Base-by-base conservation (phyloP, 2,329 filamentous ascomycete species). In the Pseudogymnoascus sp. region DNA sequence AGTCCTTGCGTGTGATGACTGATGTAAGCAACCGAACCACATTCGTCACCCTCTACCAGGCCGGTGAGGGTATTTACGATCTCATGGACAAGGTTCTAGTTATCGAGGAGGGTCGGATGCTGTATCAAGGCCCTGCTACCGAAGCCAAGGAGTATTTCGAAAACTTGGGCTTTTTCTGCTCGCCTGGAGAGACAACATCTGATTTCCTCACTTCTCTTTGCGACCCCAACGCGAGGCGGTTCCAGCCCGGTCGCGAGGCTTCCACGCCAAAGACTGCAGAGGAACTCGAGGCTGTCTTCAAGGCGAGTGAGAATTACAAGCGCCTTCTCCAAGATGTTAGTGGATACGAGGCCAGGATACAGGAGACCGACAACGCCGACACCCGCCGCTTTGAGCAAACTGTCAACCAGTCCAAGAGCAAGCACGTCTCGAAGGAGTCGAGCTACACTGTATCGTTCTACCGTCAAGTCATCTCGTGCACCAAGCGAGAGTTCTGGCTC, bases 71-170 rank as follows among this genome's bases (percentile, higher is more conserved):
- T 22, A 88, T 89, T 62, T 88, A 87, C 69, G 76, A 87, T 22
- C 77, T 85, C 0, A 88, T 89, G 68, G 85, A 89, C 69, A 89
- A 89, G 68, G 85, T 88, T 0, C 75, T 89, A 0, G 80, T 89
- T 8, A 77, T 89, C 2, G 85, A 89, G 54, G 79, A 83, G 62
- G 86, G 86, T 54, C 82, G 84, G 63, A 72, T 89, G 66, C 78
- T 88, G 50, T 89, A 80, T 73, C 88, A 86, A 64, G 86, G 86
- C 0, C 79, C 84, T 0, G 74, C 78, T 65, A 72, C 77, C 5
- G 76, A 85, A 63, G 86, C 86, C 0, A 73, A 77, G 4, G 81
- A 82, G 0, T 89, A 86, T 67, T 86, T 89, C 78, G 84, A 88
- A 67, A 72, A 76, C 0, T 73, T 85, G 1, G 86, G 87, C 0